Percentiles rank a stretch among this genome's conserved stretches.
Evolutionary conservation across 495 filamentous ascomycete genomes (phyloP).

Genomic region (Hypomontagnella submonticulosa): DNA sequence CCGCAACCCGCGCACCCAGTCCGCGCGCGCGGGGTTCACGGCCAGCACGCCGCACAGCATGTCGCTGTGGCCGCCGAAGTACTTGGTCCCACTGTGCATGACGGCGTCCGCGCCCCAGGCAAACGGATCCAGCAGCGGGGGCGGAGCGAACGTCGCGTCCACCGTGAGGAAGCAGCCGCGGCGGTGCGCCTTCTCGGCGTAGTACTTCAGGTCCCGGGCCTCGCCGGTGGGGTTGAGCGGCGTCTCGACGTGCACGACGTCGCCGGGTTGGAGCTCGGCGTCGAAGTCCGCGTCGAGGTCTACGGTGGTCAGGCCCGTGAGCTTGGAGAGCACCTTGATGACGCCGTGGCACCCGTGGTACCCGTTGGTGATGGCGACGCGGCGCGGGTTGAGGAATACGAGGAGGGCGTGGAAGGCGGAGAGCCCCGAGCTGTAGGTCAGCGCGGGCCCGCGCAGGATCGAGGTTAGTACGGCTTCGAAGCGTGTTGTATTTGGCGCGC

Average conservation of each 20-base stretch:
- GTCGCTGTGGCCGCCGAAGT: slow-evolving; percentile 93
- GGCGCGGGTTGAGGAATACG: slow-evolving; percentile 78
- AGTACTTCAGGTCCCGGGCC: slow-evolving; percentile 74
- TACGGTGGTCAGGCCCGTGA: slow-evolving; percentile 75
- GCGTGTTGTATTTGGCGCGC: slow-evolving; percentile 79
- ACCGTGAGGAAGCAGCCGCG: slow-evolving; percentile 81
- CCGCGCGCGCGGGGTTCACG: slow-evolving; percentile 65
- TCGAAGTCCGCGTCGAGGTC: slow-evolving; percentile 63
- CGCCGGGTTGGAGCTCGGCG: slow-evolving; percentile 69
- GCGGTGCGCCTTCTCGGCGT: slow-evolving; percentile 75
- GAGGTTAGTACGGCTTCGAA: slow-evolving; percentile 82
- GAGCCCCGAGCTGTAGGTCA: slow-evolving; percentile 87
- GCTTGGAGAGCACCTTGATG: slow-evolving; percentile 72
- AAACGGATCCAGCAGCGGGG: slow-evolving; percentile 88
- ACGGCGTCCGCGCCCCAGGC: slow-evolving; percentile 80
- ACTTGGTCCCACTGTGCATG: slow-evolving; percentile 95
- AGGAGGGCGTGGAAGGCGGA: slow-evolving; percentile 87
- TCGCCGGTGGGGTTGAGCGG: slow-evolving; percentile 90
- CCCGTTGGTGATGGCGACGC: slow-evolving; percentile 79
- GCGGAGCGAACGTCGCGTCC: slow-evolving; percentile 94
- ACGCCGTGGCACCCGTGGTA: slow-evolving; percentile 96
- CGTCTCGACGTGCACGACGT: slow-evolving; percentile 91
- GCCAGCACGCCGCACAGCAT: slow-evolving; percentile 87
- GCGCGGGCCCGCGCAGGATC: slow-evolving; percentile 72
- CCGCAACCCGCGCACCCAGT: slow-evolving; percentile 67